Evolutionary conservation across 192 early-diverging fungal species (phyloP).

Genomic region (Allomyces javanicus): DNA sequence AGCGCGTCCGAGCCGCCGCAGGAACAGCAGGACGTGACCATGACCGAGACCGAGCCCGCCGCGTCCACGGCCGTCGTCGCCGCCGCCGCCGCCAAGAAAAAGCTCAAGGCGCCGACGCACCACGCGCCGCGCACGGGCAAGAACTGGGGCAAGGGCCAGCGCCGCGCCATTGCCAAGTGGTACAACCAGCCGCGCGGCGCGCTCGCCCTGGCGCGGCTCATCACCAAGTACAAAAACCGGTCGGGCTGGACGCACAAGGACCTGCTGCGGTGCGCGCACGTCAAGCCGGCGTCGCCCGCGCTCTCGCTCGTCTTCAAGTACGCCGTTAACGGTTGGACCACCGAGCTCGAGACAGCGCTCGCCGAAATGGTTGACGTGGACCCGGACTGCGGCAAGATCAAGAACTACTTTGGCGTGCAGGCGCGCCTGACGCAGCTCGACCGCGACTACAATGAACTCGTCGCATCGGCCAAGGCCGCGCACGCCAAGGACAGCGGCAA

Average conservation of each 20-base stretch:
- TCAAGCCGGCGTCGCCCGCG: constrained; percentile 5
- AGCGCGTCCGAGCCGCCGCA: no score
- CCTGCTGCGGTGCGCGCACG: constrained; percentile 8
- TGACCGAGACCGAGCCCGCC: background rate
- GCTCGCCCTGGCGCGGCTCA: constrained; percentile 6
- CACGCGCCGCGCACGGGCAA: no score
- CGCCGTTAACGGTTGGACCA: background rate
- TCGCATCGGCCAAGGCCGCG: background rate
- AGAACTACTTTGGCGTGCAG: background rate
- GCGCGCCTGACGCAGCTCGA: background rate
- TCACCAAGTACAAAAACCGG: constrained; percentile 14
- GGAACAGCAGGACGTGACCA: background rate
- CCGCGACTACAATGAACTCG: constrained; percentile 3
- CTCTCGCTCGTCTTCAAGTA: constrained; percentile 2
- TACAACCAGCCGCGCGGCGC: constrained; percentile 5
- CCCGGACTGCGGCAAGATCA: background rate
- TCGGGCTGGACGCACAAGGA: constrained; percentile 13
- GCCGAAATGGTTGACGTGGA: background rate
- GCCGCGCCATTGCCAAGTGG: constrained; percentile 7
- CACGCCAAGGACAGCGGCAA: background rate
- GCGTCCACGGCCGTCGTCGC: background rate
- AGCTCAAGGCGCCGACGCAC: no score
- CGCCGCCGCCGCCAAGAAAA: no score
- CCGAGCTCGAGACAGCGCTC: background rate
- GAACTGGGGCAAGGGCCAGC: constrained; percentile 4